Conservation (phyloP, 2,329 filamentous ascomycete species). For the Phialocephala sp. region DNA sequence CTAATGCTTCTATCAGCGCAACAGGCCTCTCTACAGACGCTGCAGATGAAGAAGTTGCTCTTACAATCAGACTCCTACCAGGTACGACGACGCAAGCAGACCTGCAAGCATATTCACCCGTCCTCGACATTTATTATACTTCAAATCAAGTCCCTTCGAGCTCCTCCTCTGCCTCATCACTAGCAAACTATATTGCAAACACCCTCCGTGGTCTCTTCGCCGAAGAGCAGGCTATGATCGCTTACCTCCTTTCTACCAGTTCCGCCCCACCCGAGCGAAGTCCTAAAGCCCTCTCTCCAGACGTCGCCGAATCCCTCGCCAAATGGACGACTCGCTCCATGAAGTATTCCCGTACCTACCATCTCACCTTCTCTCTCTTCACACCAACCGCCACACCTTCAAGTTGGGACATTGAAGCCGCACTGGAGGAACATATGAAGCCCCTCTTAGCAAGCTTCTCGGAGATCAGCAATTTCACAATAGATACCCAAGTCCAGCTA, state of each 20-base stretch:
- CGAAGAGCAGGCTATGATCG: slow-evolving; percentile 88
- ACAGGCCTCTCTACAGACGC: slow-evolving; percentile 43
- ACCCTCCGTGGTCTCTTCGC: slow-evolving; percentile 80
- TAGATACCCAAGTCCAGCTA: slow-evolving; percentile 94
- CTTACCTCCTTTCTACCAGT: slow-evolving; percentile 70
- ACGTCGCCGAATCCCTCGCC: slow-evolving; percentile 60
- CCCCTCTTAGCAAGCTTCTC: slow-evolving; percentile 81
- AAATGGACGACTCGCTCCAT: slow-evolving; percentile 83
- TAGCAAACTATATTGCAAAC: slow-evolving; percentile 77
- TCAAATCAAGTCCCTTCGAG: slow-evolving; percentile 69
- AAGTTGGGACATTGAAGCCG: slow-evolving; percentile 87
- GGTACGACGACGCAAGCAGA: slow-evolving; percentile 64
- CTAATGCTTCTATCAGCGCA: slow-evolving; percentile 30
- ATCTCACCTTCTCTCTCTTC: slow-evolving; percentile 94
- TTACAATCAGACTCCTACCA: slow-evolving; percentile 74
- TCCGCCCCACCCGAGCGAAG: slow-evolving; percentile 56
- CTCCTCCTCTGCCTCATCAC: slow-evolving; percentile 76
- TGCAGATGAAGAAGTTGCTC: slow-evolving; percentile 59
- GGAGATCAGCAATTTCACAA: slow-evolving; percentile 90
- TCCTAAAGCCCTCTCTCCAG: slow-evolving; percentile 54
- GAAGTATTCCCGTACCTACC: slow-evolving; percentile 92
- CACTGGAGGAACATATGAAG: slow-evolving; percentile 79
- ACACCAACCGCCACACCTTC: slow-evolving; percentile 79
- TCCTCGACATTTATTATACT: slow-evolving; percentile 79
- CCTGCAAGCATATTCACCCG: slow-evolving; percentile 71